Conservation (phyloP, 2,329 filamentous ascomycete genomes). For the Pyrenophora tritici-repentis region DNA sequence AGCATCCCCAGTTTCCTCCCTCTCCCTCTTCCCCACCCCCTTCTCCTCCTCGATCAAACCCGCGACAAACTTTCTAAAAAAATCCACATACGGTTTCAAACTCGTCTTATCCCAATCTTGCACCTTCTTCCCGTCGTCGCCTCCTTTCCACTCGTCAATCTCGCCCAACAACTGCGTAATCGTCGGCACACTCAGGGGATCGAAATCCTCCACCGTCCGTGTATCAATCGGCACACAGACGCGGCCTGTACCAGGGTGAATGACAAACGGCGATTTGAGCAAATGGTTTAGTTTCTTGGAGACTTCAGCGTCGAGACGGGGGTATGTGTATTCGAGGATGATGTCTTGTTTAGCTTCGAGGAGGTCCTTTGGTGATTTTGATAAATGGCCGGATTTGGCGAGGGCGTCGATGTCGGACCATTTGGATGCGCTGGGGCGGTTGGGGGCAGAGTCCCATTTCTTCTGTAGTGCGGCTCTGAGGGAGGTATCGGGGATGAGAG, state of each 20-base stretch:
- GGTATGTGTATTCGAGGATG: conserved; percentile 96
- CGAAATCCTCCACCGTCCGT: conserved; percentile 74
- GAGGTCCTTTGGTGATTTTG: conserved; percentile 73
- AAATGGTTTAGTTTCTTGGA: conserved; percentile 98
- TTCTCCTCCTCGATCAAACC: conserved; percentile 76
- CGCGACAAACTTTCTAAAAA: conserved; percentile 81
- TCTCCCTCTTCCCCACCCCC: conserved; percentile 56
- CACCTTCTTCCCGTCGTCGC: conserved; percentile 56
- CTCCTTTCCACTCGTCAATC: conserved; percentile 78
- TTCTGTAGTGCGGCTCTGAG: conserved; percentile 79
- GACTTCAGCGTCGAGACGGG: conserved; percentile 93
- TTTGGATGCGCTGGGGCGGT: conserved; percentile 76
- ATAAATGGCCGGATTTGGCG: conserved; percentile 75
- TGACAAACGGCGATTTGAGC: conserved; percentile 94
- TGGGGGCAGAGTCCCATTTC: conserved; percentile 88
- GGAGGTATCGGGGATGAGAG: conserved; percentile 79
- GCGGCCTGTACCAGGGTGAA: conserved; percentile 90
- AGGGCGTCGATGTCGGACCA: conserved; percentile 93
- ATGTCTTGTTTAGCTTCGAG: conserved; percentile 94
- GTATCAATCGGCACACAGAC: conserved; percentile 95
- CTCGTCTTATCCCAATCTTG: conserved; percentile 98
- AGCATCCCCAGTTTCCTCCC: conserved; percentile 58
- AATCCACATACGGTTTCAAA: conserved; percentile 88
- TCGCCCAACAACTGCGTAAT: conserved; percentile 80
- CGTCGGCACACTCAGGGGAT: conserved; percentile 86